These are phyloP conservation scores for Aspergillus fischeri DNA, from an alignment of 2,329 filamentous ascomycete species.

Conservation along the genomic window DNA sequence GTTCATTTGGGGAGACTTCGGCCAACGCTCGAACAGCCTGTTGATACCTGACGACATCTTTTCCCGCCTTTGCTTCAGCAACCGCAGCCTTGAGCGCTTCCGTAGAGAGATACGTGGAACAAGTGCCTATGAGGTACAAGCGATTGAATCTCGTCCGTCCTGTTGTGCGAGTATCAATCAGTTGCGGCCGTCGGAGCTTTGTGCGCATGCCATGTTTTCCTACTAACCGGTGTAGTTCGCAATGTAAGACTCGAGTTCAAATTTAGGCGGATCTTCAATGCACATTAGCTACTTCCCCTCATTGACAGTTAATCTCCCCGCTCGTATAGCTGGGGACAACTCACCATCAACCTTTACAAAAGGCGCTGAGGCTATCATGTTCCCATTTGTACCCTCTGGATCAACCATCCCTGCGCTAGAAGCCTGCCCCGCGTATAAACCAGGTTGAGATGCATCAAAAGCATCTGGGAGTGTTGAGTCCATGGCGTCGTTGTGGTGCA, in stretches of 20 bases:
- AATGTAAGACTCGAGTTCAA: conserved; percentile 88
- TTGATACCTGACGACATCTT: conserved; percentile 68
- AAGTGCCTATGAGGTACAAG: conserved; percentile 74
- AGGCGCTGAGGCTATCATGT: conserved; percentile 1
- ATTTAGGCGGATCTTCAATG: conserved; percentile 67
- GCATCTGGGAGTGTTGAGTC: conserved; percentile 25
- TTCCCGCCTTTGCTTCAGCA: conserved; percentile 68
- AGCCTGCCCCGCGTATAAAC: conserved; percentile 9
- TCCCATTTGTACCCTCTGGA: conserved; percentile 6
- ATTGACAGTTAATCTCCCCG: background rate
- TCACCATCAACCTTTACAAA: conserved; percentile 30
- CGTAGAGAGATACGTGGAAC: conserved; percentile 68
- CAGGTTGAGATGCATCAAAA: conserved; percentile 17
- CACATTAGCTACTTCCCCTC: conserved; percentile 4
- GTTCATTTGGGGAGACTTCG: conserved; percentile 60
- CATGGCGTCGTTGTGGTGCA: conserved; percentile 16
- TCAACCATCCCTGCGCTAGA: conserved; percentile 1
- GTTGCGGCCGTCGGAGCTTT: conserved; percentile 2
- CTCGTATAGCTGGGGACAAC: conserved; percentile 8
- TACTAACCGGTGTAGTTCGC: conserved; percentile 75
- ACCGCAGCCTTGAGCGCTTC: conserved; percentile 80
- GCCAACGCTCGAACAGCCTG: conserved; percentile 64
- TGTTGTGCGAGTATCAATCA: conserved; percentile 32
- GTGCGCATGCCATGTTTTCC: background rate
- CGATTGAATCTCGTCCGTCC: conserved; percentile 78